Base-by-base conservation (phyloP, 176 grass and related monocot genomes). In the Triticum turgidum region DNA sequence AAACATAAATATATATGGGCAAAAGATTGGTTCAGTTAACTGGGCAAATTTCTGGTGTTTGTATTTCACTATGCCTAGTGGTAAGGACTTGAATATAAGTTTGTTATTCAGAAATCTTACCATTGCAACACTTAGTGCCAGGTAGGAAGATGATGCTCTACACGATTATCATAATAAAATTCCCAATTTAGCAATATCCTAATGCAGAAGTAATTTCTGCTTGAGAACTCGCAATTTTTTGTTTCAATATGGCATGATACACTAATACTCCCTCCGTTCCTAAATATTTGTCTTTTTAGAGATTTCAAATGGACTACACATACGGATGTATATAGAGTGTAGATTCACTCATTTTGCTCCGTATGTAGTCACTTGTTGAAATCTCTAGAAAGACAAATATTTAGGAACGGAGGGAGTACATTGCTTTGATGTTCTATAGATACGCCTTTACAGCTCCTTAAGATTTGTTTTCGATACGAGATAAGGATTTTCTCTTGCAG, bases 401-500 rank as follows among this genome's bases (percentile, higher is more conserved):
- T 25, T 25, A 25, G 25, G 25, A 25, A 25, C 25, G 25, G 25
- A 25, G 25, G 25, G 25, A 25, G 61, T 0, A 56, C 5, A 73
- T 73, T 49, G 56, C 30, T 71, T 58, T 67, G 15, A 66, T 20
- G 22, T 44, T 79, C 0, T 61, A 41, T 4, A 61, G 17, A 68
- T 22, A 44, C 37, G 13, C 20, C 24, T 58, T 85, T 35, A 0
- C 30, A 52, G 44, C 17, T 44, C 33, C 38, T 76, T 73, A 63
- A 11, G 70, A n/a, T 68, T 58, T 27, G 10, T 65, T 77, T 37
- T 70, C 44, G 5, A 20, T 3, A 80, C 27, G 61, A 41, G 22
- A 41, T 82, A 62, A 69, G 17, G 65, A 61, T 21, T 83, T 83
- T 12, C 65, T 82, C 1, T 64, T 83, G 39, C 34, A 68, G 73